phyloP scores from a whole-genome alignment of 2,329 filamentous ascomycete species.

The Aspergillus sp. region DNA sequence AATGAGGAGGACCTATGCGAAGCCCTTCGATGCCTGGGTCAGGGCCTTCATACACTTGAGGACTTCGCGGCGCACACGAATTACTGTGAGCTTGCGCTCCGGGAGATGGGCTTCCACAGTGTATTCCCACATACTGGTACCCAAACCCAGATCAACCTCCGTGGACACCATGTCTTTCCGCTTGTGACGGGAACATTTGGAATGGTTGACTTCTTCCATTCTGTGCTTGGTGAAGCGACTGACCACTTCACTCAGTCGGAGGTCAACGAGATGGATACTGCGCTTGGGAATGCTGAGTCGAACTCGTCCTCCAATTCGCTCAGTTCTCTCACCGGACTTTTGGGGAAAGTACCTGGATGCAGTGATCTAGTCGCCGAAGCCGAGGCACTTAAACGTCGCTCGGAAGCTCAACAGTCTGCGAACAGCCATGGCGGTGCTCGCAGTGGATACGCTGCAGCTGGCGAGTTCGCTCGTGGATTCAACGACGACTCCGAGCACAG shows the following conservation, averaged over 20 bases:
- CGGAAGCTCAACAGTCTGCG: slow-evolving; percentile 63
- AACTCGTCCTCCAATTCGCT: slow-evolving; percentile 44
- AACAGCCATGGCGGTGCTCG: slow-evolving; percentile 47
- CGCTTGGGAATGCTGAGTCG: slow-evolving; percentile 67
- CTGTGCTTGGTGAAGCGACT: slow-evolving; percentile 71
- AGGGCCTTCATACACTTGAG: slow-evolving; percentile 75
- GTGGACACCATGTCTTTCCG: slow-evolving; percentile 67
- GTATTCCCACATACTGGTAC: slow-evolving; percentile 75
- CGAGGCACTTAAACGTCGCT: slow-evolving; percentile 59
- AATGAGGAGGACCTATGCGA: slow-evolving; percentile 78
- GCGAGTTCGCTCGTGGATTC: slow-evolving; percentile 19
- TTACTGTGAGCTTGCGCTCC: slow-evolving; percentile 74
- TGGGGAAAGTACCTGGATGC: slow-evolving; percentile 75
- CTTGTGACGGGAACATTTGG: slow-evolving; percentile 74
- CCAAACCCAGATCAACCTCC: slow-evolving; percentile 64
- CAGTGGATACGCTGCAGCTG: slow-evolving; percentile 26
- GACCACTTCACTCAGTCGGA: slow-evolving; percentile 85
- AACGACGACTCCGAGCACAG: slow-evolving; percentile 11
- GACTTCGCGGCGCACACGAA: slow-evolving; percentile 80
- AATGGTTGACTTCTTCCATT: slow-evolving; percentile 81
- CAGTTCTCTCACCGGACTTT: slow-evolving; percentile 67
- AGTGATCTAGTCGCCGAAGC: slow-evolving; percentile 68
- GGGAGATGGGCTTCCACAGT: slow-evolving; percentile 66
- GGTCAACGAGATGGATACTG: slow-evolving; percentile 75
- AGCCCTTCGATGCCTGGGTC: slow-evolving; percentile 72